Conservation (phyloP, 1,139 yeast species). For the Debaryomyces fabryi region DNA sequence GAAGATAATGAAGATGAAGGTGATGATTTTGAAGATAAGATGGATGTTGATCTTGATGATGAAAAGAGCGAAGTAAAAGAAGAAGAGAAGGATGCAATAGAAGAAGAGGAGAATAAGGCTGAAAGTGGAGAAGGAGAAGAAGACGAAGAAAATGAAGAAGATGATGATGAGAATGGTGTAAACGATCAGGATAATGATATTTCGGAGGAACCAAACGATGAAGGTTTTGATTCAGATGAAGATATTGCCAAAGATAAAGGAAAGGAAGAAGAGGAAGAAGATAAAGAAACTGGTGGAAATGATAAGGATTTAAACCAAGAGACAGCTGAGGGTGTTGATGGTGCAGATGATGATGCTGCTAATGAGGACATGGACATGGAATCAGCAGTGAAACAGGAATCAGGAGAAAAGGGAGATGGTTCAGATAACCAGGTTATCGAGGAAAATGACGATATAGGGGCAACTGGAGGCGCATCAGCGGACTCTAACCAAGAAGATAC, state of each 20-base stretch:
- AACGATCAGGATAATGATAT: conserved; percentile 14
- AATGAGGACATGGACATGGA: conserved; percentile 60
- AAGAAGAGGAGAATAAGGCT: conserved; percentile 18
- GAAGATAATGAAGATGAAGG: conserved; percentile 32
- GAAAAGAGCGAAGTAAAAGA: conserved; percentile 26
- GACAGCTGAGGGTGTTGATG: conserved; percentile 46
- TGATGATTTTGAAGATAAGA: conserved; percentile 20
- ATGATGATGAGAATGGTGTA: conserved; percentile 23
- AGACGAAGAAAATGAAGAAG: conserved; percentile 22
- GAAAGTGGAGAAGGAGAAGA: conserved; percentile 25
- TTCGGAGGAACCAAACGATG: conserved; percentile 26
- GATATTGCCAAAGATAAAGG: conserved; percentile 19
- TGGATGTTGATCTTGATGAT: conserved; percentile 20
- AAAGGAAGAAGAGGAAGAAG: conserved; percentile 22
- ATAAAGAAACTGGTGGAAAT: conserved; percentile 26
- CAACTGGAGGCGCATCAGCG: conserved; percentile 60
- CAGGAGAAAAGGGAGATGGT: conserved; percentile 77
- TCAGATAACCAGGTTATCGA: conserved; percentile 68
- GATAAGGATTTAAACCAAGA: conserved; percentile 23
- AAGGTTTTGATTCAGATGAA: conserved; percentile 21
- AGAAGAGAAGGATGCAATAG: conserved; percentile 18
- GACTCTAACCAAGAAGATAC: conserved; percentile 46
- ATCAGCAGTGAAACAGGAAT: conserved; percentile 70
- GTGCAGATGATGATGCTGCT: conserved; percentile 54
- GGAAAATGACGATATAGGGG: conserved; percentile 72